A percentile compares a stretch with the other conserved stretches of the same genome.
Evolutionary conservation across 2,329 filamentous ascomycete genomes (phyloP).

Genomic region (Exophiala viscosa): DNA sequence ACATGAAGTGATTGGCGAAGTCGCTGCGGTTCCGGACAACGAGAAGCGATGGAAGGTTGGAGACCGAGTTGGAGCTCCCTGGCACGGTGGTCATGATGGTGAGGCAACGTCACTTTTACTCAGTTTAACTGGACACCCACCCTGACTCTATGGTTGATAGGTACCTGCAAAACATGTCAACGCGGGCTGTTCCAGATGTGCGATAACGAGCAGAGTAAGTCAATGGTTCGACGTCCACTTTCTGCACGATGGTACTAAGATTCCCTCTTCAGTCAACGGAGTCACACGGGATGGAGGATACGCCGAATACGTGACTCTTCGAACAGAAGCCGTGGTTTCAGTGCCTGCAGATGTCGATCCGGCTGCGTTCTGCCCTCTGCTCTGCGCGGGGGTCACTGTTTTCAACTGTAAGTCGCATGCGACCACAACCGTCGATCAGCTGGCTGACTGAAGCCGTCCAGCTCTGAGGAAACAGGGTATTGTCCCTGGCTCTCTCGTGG

Average conservation of each 20-base stretch:
- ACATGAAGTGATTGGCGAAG: constrained; percentile 67
- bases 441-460: background rate
- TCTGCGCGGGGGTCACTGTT: constrained; percentile 52
- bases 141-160: constrained; percentile 32
- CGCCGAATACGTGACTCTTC: constrained; percentile 39
- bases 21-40: constrained; percentile 57
- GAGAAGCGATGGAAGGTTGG: constrained; percentile 60
- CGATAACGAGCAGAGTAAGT: constrained; percentile 45
- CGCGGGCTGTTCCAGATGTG: constrained; percentile 67
- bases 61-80: constrained; percentile 58
- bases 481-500: constrained; percentile 45
- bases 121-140: background rate
- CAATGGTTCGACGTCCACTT: too few relatives aligned
- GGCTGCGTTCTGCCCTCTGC: constrained; percentile 44
- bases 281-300: constrained; percentile 64
- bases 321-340: constrained; percentile 40
- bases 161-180: constrained; percentile 61
- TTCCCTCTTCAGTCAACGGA: constrained; percentile 54
- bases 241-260: background rate
- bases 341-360: constrained; percentile 48
- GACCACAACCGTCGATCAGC: background rate
- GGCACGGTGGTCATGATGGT: constrained; percentile 59
- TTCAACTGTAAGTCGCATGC: constrained; percentile 40
- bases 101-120: background rate
- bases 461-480: constrained; percentile 48